Conservation (phyloP, 345 rosid species). For the Hibiscus trionum region DNA sequence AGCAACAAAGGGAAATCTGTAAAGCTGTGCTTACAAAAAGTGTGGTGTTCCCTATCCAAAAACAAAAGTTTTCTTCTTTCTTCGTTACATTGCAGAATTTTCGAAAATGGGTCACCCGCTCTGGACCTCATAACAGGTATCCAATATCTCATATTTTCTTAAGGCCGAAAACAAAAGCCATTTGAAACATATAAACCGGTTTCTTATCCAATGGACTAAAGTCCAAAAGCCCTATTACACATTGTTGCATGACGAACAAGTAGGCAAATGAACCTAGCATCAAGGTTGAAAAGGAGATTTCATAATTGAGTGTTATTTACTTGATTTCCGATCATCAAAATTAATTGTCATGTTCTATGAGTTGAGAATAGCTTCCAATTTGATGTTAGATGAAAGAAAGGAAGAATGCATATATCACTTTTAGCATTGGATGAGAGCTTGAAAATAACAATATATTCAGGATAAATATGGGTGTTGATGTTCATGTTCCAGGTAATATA, state of each 20-base stretch:
- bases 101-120: neutral
- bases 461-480: slow-evolving; percentile 70
- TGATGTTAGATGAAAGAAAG: slow-evolving; percentile 1
- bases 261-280: neutral
- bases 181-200: neutral
- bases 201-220: neutral
- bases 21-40: neutral
- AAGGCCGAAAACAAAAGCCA: neutral
- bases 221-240: neutral
- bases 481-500: slow-evolving; percentile 81
- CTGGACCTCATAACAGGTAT: neutral
- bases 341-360: slow-evolving; percentile 18
- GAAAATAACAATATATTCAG: slow-evolving; percentile 90
- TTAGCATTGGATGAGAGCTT: slow-evolving; percentile 44
- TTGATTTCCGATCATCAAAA: slow-evolving; percentile 19
- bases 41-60: neutral
- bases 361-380: neutral
- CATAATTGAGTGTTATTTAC: slow-evolving; percentile 16
- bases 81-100: neutral
- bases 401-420: slow-evolving; percentile 43
- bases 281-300: slow-evolving; percentile 16
- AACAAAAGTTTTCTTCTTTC: neutral
- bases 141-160: neutral
- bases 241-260: neutral
- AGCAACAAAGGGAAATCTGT: neutral